Percentiles rank a stretch among this genome's conserved stretches.
Conservation (phyloP, 306 rosid species). For the Pyrus communis region DNA sequence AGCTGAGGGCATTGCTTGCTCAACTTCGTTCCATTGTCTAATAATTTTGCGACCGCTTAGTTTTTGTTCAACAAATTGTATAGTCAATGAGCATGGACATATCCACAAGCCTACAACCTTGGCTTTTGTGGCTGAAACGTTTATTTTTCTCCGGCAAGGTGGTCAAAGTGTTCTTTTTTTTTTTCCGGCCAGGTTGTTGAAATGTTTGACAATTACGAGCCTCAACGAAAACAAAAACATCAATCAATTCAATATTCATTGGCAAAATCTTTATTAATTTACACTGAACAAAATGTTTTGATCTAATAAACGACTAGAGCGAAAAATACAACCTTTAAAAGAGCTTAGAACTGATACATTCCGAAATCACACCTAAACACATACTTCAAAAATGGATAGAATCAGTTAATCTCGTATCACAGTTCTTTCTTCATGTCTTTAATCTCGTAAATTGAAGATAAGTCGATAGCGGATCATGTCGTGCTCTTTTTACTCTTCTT, state of each 20-base stretch:
- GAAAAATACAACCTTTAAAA: background rate
- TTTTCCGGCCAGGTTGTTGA: too few relatives aligned
- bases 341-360: background rate
- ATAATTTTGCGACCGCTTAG: background rate
- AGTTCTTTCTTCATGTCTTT: background rate
- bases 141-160: too few relatives aligned
- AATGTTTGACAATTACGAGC: too few relatives aligned
- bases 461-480: constrained; percentile 9
- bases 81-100: background rate
- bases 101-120: too few relatives aligned
- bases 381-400: background rate
- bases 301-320: background rate
- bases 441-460: background rate
- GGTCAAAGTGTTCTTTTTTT: too few relatives aligned
- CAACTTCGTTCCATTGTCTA: background rate
- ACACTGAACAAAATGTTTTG: background rate
- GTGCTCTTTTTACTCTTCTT: constrained; percentile 64
- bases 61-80: background rate
- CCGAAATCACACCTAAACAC: background rate
- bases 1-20: background rate
- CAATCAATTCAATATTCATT: background rate
- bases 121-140: too few relatives aligned
- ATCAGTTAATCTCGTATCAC: background rate
- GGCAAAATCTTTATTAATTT: background rate
- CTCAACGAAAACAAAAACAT: background rate